Evolutionary conservation across 2,329 filamentous ascomycete species (phyloP).

Genomic region (Beauveria pseudobassiana): DNA sequence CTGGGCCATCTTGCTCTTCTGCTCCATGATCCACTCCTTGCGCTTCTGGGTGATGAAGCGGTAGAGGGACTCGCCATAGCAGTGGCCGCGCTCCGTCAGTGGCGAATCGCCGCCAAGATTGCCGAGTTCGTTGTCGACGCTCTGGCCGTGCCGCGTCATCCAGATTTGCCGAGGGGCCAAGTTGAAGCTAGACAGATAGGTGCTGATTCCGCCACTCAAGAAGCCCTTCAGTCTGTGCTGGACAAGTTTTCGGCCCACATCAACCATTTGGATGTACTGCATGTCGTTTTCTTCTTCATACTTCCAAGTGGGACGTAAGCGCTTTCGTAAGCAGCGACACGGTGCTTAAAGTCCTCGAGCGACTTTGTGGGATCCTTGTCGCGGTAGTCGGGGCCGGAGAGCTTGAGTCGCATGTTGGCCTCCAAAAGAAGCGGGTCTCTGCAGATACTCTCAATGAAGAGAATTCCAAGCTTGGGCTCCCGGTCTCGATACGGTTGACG

Average conservation of each 20-base stretch:
- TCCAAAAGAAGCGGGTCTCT: conserved; percentile 77
- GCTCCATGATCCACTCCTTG: conserved; percentile 72
- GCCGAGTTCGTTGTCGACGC: conserved; percentile 74
- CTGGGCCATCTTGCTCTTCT: conserved; percentile 67
- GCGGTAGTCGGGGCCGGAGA: conserved; percentile 92
- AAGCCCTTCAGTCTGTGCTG: conserved; percentile 89
- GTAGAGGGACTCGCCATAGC: conserved; percentile 72
- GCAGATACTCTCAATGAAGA: conserved; percentile 95
- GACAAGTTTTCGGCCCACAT: conserved; percentile 90
- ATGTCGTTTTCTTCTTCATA: conserved; percentile 87
- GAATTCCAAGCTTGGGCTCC: conserved; percentile 80
- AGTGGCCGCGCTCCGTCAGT: conserved; percentile 70
- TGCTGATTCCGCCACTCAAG: conserved; percentile 83
- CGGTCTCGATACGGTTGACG: conserved; percentile 72
- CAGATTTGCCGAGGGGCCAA: conserved; percentile 92
- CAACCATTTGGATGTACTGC: conserved; percentile 96
- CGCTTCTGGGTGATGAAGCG: conserved; percentile 78
- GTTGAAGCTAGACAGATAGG: conserved; percentile 95
- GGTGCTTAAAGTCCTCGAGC: conserved; percentile 83
- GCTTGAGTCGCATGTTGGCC: conserved; percentile 93
- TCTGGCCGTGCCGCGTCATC: conserved; percentile 95
- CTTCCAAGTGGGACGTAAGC: conserved; percentile 84
- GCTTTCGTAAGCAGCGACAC: conserved; percentile 88
- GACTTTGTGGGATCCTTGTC: conserved; percentile 84
- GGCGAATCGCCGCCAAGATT: conserved; percentile 89